phyloP scores from a whole-genome alignment of 331 rosid species.

The Malus hybrid region DNA sequence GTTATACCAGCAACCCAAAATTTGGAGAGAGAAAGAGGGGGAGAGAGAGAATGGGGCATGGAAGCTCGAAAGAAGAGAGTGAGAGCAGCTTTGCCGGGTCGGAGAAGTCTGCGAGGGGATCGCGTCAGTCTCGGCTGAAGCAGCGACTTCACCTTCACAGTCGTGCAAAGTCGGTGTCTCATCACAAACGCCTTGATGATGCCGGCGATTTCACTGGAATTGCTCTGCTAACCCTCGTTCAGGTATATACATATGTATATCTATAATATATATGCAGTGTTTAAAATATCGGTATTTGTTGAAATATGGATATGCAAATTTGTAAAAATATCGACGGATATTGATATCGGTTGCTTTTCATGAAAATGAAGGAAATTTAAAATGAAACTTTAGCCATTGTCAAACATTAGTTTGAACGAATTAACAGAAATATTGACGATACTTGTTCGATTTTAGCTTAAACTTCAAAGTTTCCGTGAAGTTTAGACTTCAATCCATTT shows the following conservation, averaged over 20 bases:
- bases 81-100: not conserved
- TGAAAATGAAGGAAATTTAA: too few species aligned
- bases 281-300: too few species aligned
- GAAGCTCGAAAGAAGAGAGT: slow-evolving; percentile 31
- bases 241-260: slow-evolving; percentile 15
- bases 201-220: slow-evolving; percentile 67
- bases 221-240: slow-evolving; percentile 62
- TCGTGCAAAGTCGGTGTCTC: slow-evolving; percentile 16
- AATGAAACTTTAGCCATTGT: too few species aligned
- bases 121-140: slow-evolving; percentile 52
- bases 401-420: too few species aligned
- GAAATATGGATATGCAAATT: too few species aligned
- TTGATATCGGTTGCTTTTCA: too few species aligned
- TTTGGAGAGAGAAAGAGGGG: not conserved
- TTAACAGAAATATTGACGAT: too few species aligned
- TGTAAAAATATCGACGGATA: too few species aligned
- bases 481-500: too few species aligned
- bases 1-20: not conserved
- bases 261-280: too few species aligned
- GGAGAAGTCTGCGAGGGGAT: slow-evolving; percentile 2
- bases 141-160: slow-evolving; percentile 33
- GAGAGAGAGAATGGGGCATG: slow-evolving; percentile 44
- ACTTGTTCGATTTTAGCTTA: too few species aligned
- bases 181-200: slow-evolving; percentile 28
- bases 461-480: too few species aligned